Evolutionary conservation across 305 asterid genomes (phyloP).

Genomic region (Rubia occidens): DNA sequence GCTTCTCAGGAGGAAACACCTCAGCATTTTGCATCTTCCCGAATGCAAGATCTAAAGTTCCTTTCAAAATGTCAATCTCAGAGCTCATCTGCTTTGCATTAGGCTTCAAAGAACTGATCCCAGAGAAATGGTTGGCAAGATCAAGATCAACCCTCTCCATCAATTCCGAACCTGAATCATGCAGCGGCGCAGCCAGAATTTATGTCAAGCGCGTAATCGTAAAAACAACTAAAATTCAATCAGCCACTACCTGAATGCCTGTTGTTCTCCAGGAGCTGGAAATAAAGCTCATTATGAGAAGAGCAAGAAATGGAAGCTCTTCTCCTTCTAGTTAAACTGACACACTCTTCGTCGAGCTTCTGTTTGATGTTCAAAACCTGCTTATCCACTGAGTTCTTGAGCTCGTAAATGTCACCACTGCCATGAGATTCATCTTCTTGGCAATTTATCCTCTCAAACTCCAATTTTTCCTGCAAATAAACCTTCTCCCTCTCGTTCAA

Average conservation of each 20-base stretch:
- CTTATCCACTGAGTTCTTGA: conserved; percentile 45
- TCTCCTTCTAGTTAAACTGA: conserved; percentile 17
- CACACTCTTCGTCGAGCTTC: conserved; percentile 43
- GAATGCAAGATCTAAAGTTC: conserved; percentile 52
- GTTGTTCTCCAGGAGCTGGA: conserved; percentile 28
- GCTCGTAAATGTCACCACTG: conserved; percentile 23
- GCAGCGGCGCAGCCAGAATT: too few species aligned
- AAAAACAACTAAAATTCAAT: background rate
- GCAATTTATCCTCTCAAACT: conserved; percentile 21
- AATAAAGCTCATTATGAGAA: conserved; percentile 34
- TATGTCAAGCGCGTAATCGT: background rate
- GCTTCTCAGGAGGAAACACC: conserved; percentile 49
- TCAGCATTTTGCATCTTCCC: conserved; percentile 47
- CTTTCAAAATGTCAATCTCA: conserved; percentile 51
- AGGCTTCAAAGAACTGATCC: conserved; percentile 21
- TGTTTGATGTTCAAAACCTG: conserved; percentile 49
- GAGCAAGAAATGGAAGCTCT: conserved; percentile 27
- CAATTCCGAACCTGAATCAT: conserved; percentile 12
- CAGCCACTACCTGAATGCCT: background rate
- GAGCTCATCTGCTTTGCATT: conserved; percentile 47
- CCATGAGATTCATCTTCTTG: conserved; percentile 11
- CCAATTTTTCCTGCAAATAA: conserved; percentile 30
- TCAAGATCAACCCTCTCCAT: conserved; percentile 15
- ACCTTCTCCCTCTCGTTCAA: conserved; percentile 41
- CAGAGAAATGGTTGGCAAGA: conserved; percentile 17